Percentiles rank a stretch among this genome's conserved stretches.
Evolutionary conservation across 345 rosid species (phyloP).

Genomic region (Lenwebbia sp.): DNA sequence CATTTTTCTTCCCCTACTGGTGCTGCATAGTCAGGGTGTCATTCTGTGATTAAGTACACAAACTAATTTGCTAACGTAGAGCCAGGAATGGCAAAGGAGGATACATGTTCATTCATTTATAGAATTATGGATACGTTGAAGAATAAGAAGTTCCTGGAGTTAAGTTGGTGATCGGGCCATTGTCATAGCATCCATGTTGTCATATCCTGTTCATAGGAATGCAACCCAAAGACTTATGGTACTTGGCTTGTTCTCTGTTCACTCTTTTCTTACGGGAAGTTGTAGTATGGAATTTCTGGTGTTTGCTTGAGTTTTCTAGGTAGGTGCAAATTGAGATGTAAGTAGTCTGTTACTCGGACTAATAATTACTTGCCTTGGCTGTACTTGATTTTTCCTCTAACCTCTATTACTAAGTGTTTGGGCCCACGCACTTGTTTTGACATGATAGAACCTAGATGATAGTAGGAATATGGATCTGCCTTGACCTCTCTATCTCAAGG

Average conservation of each 20-base stretch:
- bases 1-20: background rate
- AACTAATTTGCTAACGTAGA: background rate
- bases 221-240: background rate
- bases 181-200: background rate
- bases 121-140: background rate
- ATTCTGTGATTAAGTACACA: background rate
- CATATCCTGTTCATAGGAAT: background rate
- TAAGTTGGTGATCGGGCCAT: background rate
- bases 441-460: background rate
- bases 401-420: background rate
- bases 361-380: background rate
- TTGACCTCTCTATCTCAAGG: background rate
- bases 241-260: background rate
- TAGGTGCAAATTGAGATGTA: background rate
- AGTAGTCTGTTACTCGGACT: background rate
- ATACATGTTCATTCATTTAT: background rate
- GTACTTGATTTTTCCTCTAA: background rate
- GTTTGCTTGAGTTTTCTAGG: background rate
- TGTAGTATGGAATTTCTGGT: background rate
- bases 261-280: background rate
- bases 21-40: background rate
- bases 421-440: background rate
- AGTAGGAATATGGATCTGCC: background rate
- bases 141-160: background rate
- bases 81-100: background rate